Base-by-base conservation (phyloP, 2,329 filamentous ascomycete species). In the Passalora sequoiae region DNA sequence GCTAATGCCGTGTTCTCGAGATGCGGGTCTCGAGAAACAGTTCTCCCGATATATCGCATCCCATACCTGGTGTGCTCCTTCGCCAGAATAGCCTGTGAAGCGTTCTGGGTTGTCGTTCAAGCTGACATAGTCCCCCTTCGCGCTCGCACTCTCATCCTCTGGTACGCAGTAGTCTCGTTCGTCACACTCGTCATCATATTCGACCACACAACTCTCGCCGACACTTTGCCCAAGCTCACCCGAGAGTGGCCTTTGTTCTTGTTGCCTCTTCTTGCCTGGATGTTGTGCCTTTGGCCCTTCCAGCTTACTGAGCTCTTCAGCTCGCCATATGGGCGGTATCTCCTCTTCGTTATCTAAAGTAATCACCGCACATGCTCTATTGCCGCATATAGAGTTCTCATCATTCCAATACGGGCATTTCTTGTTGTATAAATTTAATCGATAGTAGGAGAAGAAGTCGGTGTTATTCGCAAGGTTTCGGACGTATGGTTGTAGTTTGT, bases 361-460 rank as follows among this genome's bases (percentile, higher is more conserved):
- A 62, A 92, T 89, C 13, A 98, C 92, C 8, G 91, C 86, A 64
- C 92, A 98, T 15, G 89, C 92, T 57, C 94, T 89, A 68, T 98
- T 98, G 53, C 89, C 92, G 67, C 92, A 98, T 76, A 96, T 86
- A 65, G 87, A 87, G 66, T 85, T 84, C 49, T 89, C 83, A 65
- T 98, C 92, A 61, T 83, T 80, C 91, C 92, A 98, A 65, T 97
- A 98, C 0, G 92, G 92, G 61, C 92, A 98, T 68, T 80, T 81
- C 67, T 92, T 95, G 67, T 94, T 85, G 68, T 88, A 98, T 15
- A 98, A 77, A 65, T 96, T 97, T 33, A 98, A 72, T 45, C 92
- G 84, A 71, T 97, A 98, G 68, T 97, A 89, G 40, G 91, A 91
- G 69, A 98, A 98, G 76, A 96, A 98, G 68, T 98, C 92, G 65